Evolutionary conservation across 176 grass and related monocot genomes (phyloP).

Genomic region (Triticum aestivum): IWGSC_CS_RefSeq_v2.1 NC_057814.1:35381329-35381828

Average conservation of each 20-base stretch:
- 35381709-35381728: background rate
- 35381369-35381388: conserved; percentile 36
- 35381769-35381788: background rate
- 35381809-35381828: too few species aligned
- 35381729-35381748: background rate
- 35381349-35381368: background rate
- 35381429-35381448: too few species aligned
- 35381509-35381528: conserved; percentile 2
- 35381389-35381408: too few species aligned
- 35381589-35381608: background rate
- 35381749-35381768: background rate
- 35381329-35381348: conserved; percentile 19
- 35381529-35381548: background rate
- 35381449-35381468: too few species aligned
- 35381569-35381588: background rate
- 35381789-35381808: background rate
- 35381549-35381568: background rate
- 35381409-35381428: too few species aligned
- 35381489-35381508: background rate
- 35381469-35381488: background rate
- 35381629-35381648: conserved; percentile 15
- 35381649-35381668: background rate
- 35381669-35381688: too few species aligned
- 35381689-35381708: background rate
- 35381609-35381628: conserved; percentile 28